phyloP scores from a whole-genome alignment of 2,329 filamentous ascomycete species.

The Purpureocillium takamizusanense region DNA sequence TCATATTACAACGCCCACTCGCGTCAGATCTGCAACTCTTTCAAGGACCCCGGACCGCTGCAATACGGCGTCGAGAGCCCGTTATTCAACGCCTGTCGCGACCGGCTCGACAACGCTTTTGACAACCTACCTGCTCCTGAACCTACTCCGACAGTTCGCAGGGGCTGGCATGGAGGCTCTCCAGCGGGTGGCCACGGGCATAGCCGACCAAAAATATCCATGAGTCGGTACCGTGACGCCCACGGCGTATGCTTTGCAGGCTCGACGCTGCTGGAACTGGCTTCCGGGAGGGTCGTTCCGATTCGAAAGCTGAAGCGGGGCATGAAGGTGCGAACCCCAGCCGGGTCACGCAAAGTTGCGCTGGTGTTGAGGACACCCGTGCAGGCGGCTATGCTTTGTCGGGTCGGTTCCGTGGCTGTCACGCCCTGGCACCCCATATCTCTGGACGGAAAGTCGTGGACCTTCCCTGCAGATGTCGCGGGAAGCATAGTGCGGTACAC shows the following conservation, averaged over 20 bases:
- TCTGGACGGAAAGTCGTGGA: conserved; percentile 28
- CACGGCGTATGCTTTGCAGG: conserved; percentile 44
- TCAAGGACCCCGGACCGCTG: conserved; percentile 51
- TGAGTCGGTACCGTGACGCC: conserved; percentile 34
- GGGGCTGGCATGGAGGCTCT: background rate
- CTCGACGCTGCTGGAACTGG: conserved; percentile 35
- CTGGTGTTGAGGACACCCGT: conserved; percentile 43
- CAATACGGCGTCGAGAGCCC: conserved; percentile 41
- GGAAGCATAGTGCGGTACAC: conserved; percentile 29
- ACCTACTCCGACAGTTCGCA: conserved; percentile 20
- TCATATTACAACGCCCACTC: conserved; percentile 47
- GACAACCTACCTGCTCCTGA: conserved; percentile 34
- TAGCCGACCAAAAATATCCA: conserved; percentile 17
- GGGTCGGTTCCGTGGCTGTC: conserved; percentile 36
- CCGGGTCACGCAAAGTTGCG: conserved; percentile 36
- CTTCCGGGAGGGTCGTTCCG: conserved; percentile 25
- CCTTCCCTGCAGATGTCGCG: conserved; percentile 33
- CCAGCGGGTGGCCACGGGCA: background rate
- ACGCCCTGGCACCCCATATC: conserved; percentile 54
- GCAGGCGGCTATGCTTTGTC: conserved; percentile 28
- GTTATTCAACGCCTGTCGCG: conserved; percentile 41
- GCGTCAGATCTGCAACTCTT: conserved; percentile 50
- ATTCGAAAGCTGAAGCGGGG: conserved; percentile 36
- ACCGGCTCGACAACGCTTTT: conserved; percentile 39
- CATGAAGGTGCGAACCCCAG: conserved; percentile 39